These are phyloP conservation scores for Apophysomyces sp. DNA, from an alignment of 371 early-diverging fungal species.

Conservation along the genomic window DNA sequence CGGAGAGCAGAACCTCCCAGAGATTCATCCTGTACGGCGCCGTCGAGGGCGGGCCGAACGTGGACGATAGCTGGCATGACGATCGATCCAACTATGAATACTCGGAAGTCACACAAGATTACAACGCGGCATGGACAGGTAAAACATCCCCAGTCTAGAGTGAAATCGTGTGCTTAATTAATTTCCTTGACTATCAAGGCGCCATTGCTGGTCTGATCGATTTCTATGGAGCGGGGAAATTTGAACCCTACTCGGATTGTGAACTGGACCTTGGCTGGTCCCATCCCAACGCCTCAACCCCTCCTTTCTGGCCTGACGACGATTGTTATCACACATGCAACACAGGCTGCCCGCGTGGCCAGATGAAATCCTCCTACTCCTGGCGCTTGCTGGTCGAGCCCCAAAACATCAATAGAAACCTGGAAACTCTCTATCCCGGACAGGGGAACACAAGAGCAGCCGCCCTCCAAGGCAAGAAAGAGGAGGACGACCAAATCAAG, in stretches of 20 bases:
- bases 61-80: slow-evolving; percentile 56
- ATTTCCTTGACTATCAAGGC: slow-evolving; percentile 14
- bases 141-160: neutral
- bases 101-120: slow-evolving; percentile 60
- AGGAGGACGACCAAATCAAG: neutral
- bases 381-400: slow-evolving; percentile 38
- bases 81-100: slow-evolving; percentile 54
- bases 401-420: slow-evolving; percentile 13
- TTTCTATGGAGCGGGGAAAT: slow-evolving; percentile 45
- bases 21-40: slow-evolving; percentile 59
- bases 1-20: slow-evolving; percentile 37
- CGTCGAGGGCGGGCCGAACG: slow-evolving; percentile 52
- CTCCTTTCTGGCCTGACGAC: slow-evolving; percentile 41
- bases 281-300: slow-evolving; percentile 47
- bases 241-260: slow-evolving; percentile 54
- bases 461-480: slow-evolving; percentile 22
- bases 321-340: slow-evolving; percentile 60
- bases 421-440: slow-evolving; percentile 39
- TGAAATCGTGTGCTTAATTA: too few species aligned
- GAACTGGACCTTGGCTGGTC: slow-evolving; percentile 55
- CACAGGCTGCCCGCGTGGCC: slow-evolving; percentile 42
- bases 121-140: slow-evolving; percentile 58
- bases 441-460: slow-evolving; percentile 31
- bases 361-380: slow-evolving; percentile 42
- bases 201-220: slow-evolving; percentile 56